Evolutionary conservation across 805 yeast genomes (phyloP).

Genomic region (Danielia reshetovae): DNA sequence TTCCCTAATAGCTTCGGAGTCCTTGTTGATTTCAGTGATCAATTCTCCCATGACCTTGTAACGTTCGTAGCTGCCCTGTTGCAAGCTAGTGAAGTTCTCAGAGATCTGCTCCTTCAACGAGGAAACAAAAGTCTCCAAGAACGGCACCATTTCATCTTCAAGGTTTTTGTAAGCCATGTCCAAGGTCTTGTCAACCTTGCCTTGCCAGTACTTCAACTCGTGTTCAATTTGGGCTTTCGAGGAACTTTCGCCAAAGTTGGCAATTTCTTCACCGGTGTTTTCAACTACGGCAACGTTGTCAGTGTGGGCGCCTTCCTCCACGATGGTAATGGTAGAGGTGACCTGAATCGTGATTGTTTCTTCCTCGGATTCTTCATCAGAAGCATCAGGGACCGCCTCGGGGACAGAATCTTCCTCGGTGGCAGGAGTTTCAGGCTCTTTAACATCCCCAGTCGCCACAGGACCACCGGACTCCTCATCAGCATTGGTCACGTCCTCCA

Average conservation of each 20-base stretch:
- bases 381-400: not conserved
- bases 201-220: slow-evolving; percentile 31
- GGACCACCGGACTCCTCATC: slow-evolving; percentile 1
- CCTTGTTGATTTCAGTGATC: slow-evolving; percentile 31
- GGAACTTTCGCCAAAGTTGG: slow-evolving; percentile 1
- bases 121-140: slow-evolving; percentile 21
- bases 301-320: slow-evolving; percentile 49
- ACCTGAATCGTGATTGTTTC: not conserved
- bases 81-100: slow-evolving; percentile 24
- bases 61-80: slow-evolving; percentile 23
- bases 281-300: slow-evolving; percentile 9
- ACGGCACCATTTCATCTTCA: slow-evolving; percentile 28
- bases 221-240: slow-evolving; percentile 21
- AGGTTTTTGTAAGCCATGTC: slow-evolving; percentile 31
- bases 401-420: not conserved
- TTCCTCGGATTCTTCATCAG: not conserved
- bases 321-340: not conserved
- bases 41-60: slow-evolving; percentile 29
- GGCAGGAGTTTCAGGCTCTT: not conserved
- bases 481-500: slow-evolving; percentile 6
- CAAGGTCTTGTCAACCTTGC: slow-evolving; percentile 31
- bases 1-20: slow-evolving; percentile 26
- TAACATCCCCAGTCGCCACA: not conserved
- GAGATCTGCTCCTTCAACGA: slow-evolving; percentile 23
- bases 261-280: not conserved